Base-by-base conservation (phyloP, 352 stramenopile species). In the Globisporangium alternatum region DNA sequence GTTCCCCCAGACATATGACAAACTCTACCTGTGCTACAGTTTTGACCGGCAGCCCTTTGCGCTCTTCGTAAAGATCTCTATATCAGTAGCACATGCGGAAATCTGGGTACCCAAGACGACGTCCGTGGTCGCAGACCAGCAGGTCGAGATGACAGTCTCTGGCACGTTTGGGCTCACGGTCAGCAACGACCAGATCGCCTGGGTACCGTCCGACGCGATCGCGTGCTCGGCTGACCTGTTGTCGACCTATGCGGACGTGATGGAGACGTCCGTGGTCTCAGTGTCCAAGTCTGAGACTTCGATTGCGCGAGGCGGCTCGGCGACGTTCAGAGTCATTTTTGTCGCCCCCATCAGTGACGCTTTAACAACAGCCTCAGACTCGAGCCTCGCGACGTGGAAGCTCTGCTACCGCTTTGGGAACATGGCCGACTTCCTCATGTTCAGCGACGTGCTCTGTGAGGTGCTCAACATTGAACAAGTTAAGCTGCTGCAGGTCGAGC, bases 371-470 rank as follows among this genome's bases (percentile, higher is more conserved):
- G 64, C 3, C 66, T 62, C 0, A 41, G 61, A 15, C 1, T 51
- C 56, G 4, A 74, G 62, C 1, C 67, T 86, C 13, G 76, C 76
- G 9, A 79, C 73, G 0, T 91, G 82, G 82, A 91, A 91, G 52
- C 63, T 91, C 19, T 91, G 82, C 59, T 91, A 89, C 62, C 76
- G 73, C 10, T 91, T 91, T 43, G 82, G 78, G 7, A 86, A 74
- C 56, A 81, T 77, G 7, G 43, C 70, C 0, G 60, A 66, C 15
- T 89, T 69, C 41, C 56, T 88, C 39, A 80, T 91, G 75, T 91
- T 89, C 65, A 78, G 77, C 8, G 66, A 88, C 52, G 82, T 91
- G 0, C 21, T 89, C 17, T 84, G 74, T 31, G 69, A 80, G 5
- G 77, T 91, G 0, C 64, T 83, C 22, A 85, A 82, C n/a, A 74